Base-by-base conservation (phyloP, 441 rosid genomes). In the Bocquillonia castaneifolia region DNA sequence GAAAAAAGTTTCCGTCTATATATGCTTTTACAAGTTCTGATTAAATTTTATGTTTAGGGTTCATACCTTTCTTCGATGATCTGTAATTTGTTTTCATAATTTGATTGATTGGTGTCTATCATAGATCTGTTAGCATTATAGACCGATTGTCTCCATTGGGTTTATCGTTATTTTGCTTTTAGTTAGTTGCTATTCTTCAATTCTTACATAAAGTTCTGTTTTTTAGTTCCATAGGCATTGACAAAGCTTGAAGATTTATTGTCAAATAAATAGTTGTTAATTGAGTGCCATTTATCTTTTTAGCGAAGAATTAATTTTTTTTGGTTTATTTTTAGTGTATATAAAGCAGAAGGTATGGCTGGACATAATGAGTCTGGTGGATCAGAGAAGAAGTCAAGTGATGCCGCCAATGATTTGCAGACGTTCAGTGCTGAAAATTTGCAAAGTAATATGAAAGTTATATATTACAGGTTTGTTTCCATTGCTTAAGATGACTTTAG, bases 391-490 rank as follows among this genome's bases (percentile, higher is more conserved):
- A 88, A 81, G 75, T 79, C 88, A 39, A 83, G 80, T 59, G 94
- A 87, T 15, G 74, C 70, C 39, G 56, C 78, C 52, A 79, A 70
- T 75, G 93, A 90, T 69, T 73, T 92, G 56, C 91, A 85, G 31
- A 88, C 79, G 62, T 87, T 85, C 66, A 88, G 76, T 57, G 85
- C 79, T 5, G 98, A 92, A 84, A 87, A 90, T 82, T 59, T 92
- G 75, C 99, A 88, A 72, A 92, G 82, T 72, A 94, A 94, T 83
- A 81, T 87, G 89, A 94, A 90, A 87, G 80, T 90, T 29, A 82
- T 90, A 54, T 90, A 88, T 68, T 91, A 91, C 92, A 90, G 99
- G 97, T 91, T 59, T 51, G 79, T 73, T 81, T 76, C 59, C 3
- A 34, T 44, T 39, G 34, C 39, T 31, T 29, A n/a, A 26, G 6